Evolutionary conservation across 2,329 filamentous ascomycete species (phyloP).

Genomic region (Alternaria metachromatica): DNA sequence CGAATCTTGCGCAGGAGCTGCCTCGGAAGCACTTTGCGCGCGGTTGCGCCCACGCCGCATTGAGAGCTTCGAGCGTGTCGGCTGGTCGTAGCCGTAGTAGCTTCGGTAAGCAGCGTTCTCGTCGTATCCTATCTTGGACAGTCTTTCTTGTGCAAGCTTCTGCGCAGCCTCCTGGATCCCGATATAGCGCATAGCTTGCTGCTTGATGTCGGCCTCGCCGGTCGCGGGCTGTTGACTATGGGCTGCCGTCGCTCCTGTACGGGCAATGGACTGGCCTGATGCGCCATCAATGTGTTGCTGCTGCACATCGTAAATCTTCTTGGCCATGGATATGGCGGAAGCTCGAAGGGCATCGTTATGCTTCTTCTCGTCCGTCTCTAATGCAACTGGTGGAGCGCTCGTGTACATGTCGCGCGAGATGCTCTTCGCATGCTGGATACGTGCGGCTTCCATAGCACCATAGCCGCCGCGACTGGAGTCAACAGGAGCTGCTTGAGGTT

Average conservation of each 20-base stretch:
- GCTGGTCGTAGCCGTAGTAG: slow-evolving; percentile 73
- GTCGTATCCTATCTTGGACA: slow-evolving; percentile 80
- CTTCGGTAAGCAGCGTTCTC: slow-evolving; percentile 71
- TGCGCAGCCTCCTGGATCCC: slow-evolving; percentile 87
- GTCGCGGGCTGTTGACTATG: slow-evolving; percentile 37
- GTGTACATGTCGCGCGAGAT: slow-evolving; percentile 79
- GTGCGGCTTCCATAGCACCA: slow-evolving; percentile 65
- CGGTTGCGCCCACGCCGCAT: slow-evolving; percentile 63
- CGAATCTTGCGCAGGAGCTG: slow-evolving; percentile 41
- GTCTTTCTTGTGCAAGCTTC: slow-evolving; percentile 80
- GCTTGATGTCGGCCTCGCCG: slow-evolving; percentile 57
- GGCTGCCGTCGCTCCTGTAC: slow-evolving; percentile 44
- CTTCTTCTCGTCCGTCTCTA: slow-evolving; percentile 76
- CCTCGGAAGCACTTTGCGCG: slow-evolving; percentile 69
- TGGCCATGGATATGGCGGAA: slow-evolving; percentile 88
- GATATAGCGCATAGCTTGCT: slow-evolving; percentile 59
- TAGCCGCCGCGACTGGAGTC: slow-evolving; percentile 52
- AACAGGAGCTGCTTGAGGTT: slow-evolving; percentile 17
- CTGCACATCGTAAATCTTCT: slow-evolving; percentile 79
- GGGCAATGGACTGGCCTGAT: slow-evolving; percentile 42
- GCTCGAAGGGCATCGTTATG: slow-evolving; percentile 76
- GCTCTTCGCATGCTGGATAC: slow-evolving; percentile 70
- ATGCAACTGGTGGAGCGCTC: slow-evolving; percentile 72
- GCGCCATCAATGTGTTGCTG: slow-evolving; percentile 64
- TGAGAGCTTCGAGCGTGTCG: slow-evolving; percentile 58